These are phyloP conservation scores for Leucosporidium yakuticum DNA, from an alignment of 768 basidiomycete species.

Conservation along the genomic window DNA sequence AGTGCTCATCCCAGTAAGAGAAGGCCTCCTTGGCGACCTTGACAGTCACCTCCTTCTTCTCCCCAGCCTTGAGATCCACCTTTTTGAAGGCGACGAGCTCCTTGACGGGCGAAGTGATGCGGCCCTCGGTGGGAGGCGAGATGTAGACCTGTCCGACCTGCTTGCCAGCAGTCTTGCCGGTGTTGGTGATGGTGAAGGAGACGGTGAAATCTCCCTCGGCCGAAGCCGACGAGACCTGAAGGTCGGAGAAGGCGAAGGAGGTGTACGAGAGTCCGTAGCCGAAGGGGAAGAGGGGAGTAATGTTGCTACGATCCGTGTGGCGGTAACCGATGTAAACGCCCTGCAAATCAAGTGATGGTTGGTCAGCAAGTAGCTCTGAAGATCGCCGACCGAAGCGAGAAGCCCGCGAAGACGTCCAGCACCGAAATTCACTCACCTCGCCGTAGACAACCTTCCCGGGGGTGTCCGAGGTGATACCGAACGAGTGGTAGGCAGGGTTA, in stretches of 20 bases:
- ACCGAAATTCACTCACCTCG: constrained; percentile 1
- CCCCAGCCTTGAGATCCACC: constrained; percentile 52
- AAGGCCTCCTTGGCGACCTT: constrained; percentile 59
- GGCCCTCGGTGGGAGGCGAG: constrained; percentile 43
- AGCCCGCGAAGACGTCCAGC: constrained; percentile 55
- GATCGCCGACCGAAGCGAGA: constrained; percentile 46
- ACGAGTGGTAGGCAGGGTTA: constrained; percentile 51
- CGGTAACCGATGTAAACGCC: constrained; percentile 55
- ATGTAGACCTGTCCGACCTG: constrained; percentile 71
- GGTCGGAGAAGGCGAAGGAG: constrained; percentile 55
- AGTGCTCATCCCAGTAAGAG: constrained; percentile 29
- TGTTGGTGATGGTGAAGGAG: constrained; percentile 58
- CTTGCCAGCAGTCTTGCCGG: constrained; percentile 55
- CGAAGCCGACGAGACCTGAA: constrained; percentile 43
- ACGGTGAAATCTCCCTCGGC: constrained; percentile 44
- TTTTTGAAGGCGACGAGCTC: constrained; percentile 62
- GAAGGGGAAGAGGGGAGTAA: constrained; percentile 64
- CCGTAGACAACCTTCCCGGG: constrained; percentile 25
- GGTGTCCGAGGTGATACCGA: constrained; percentile 22
- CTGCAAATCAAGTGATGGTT: constrained; percentile 36
- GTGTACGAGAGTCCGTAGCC: constrained; percentile 75
- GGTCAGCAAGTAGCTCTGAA: constrained; percentile 40
- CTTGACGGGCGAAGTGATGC: constrained; percentile 55
- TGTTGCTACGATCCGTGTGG: constrained; percentile 56
- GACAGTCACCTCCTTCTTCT: constrained; percentile 48